Percentiles rank a stretch among this genome's conserved stretches.
Evolutionary conservation across 345 rosid genomes (phyloP).

Genomic region (Citrus australasica): DNA sequence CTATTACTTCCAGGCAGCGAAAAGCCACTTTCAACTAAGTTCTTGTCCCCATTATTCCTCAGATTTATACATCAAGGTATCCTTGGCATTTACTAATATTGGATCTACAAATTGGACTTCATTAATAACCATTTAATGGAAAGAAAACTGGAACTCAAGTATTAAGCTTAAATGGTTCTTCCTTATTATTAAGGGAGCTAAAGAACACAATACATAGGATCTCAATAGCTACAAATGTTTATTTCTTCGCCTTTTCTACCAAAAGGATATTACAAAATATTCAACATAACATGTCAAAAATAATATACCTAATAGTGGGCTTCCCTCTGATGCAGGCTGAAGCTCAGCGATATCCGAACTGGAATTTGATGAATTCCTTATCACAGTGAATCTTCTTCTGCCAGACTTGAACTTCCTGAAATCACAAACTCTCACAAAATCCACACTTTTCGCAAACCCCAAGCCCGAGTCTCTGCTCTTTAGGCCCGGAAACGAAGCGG

Average conservation of each 20-base stretch:
- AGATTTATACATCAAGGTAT: background rate
- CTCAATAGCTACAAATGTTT: background rate
- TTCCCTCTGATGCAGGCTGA: conserved; percentile 81
- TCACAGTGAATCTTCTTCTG: conserved; percentile 44
- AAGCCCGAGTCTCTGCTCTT: conserved; percentile 53
- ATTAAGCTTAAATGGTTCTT: background rate
- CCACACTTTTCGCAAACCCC: conserved; percentile 56
- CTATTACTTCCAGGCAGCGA: background rate
- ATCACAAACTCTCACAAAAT: conserved; percentile 64
- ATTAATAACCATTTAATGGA: background rate
- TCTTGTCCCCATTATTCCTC: background rate
- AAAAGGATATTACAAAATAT: background rate
- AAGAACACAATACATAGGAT: background rate
- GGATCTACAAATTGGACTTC: background rate
- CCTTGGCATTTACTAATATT: background rate
- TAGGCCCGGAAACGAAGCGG: conserved; percentile 64
- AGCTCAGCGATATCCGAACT: conserved; percentile 66
- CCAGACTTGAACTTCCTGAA: conserved; percentile 45
- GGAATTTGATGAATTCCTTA: conserved; percentile 65
- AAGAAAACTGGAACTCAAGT: background rate
- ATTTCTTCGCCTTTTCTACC: background rate
- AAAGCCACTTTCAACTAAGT: background rate
- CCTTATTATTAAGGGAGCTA: background rate
- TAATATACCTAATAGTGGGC: conserved; percentile 74
- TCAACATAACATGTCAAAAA: background rate